Evolutionary conservation across 1,284 basidiomycete species (phyloP).

Genomic region (Ceratobasidium sp.): DNA sequence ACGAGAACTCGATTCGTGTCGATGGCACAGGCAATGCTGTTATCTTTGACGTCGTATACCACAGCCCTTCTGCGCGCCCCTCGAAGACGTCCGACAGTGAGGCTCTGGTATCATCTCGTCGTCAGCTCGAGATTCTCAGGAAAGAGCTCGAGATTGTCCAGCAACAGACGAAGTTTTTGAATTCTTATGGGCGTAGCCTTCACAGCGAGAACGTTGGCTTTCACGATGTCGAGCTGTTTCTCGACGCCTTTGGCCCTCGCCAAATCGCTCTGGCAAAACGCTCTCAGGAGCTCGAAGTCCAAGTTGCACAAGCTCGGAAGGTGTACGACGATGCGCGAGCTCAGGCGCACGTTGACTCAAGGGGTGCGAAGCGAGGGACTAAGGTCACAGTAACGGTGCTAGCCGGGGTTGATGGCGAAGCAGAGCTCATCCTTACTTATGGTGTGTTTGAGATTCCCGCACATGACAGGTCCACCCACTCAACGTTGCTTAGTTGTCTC

Average conservation of each 20-base stretch:
- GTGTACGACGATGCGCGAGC: constrained; percentile 37
- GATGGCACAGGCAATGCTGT: constrained; percentile 50
- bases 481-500: constrained; percentile 48
- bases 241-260: constrained; percentile 47
- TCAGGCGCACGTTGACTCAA: constrained; percentile 35
- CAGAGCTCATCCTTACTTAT: constrained; percentile 48
- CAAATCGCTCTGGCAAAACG: constrained; percentile 41
- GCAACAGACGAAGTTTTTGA: constrained; percentile 44
- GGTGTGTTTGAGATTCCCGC: constrained; percentile 36
- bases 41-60: constrained; percentile 52
- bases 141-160: constrained; percentile 42
- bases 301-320: constrained; percentile 44
- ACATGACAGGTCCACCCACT: not conserved
- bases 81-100: constrained; percentile 13
- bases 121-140: constrained; percentile 33
- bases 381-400: constrained; percentile 48
- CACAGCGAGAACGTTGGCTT: constrained; percentile 46
- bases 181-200: constrained; percentile 47
- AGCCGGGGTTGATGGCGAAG: constrained; percentile 45
- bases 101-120: constrained; percentile 39
- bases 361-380: constrained; percentile 45
- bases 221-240: constrained; percentile 47
- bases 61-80: constrained; percentile 20
- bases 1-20: constrained; percentile 50
- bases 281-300: constrained; percentile 27